These are phyloP conservation scores for Biscogniauxia marginata DNA, from an alignment of 2,329 filamentous ascomycete species.

Conservation along the genomic window DNA sequence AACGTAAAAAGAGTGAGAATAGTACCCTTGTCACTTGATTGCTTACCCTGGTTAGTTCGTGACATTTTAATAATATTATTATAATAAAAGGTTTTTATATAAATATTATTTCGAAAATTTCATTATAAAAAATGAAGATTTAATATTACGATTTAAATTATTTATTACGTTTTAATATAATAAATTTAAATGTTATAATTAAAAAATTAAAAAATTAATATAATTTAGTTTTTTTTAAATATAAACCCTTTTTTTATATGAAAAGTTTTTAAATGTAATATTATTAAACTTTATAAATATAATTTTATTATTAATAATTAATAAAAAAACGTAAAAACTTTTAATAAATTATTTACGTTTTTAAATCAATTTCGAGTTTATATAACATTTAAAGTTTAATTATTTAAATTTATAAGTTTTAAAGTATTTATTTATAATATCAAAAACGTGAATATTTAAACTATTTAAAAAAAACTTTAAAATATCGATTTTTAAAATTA, in stretches of 20 bases:
- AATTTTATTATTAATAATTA: neutral
- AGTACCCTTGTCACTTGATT: too few relatives aligned
- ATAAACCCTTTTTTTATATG: too few relatives aligned
- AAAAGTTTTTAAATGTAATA: too few relatives aligned
- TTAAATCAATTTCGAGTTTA: neutral
- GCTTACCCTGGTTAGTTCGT: too few relatives aligned
- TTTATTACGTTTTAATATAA: neutral
- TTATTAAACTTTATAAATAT: too few relatives aligned
- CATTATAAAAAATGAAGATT: neutral
- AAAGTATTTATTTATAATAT: neutral
- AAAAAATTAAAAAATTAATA: neutral
- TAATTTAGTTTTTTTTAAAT: neutral
- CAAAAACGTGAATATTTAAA: neutral
- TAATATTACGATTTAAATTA: neutral
- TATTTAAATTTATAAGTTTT: neutral
- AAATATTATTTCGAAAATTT: conserved; percentile 1
- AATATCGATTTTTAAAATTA: neutral
- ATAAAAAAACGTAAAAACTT: neutral
- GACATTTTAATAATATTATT: neutral
- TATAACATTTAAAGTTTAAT: neutral
- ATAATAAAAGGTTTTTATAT: neutral
- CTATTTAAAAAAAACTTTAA: neutral
- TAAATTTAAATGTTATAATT: neutral
- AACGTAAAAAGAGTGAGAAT: too few relatives aligned
- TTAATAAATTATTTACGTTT: neutral